These are phyloP conservation scores for Brassica nigra DNA, from an alignment of 345 rosid species.

Conservation along the genomic window DNA sequence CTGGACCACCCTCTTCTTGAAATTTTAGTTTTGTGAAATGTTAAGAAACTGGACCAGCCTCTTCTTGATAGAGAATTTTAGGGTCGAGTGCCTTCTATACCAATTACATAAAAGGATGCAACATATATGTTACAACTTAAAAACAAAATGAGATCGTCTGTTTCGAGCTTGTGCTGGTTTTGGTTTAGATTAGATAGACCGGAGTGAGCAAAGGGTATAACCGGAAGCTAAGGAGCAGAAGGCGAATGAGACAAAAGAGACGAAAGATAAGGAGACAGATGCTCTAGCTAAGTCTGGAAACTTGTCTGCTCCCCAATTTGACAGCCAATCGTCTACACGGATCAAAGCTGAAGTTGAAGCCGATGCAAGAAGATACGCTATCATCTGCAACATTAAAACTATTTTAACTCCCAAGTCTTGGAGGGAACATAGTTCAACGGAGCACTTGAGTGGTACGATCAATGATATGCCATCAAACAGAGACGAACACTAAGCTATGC, in stretches of 20 bases:
- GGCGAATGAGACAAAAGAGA: slow-evolving; percentile 71
- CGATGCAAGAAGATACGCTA: slow-evolving; percentile 82
- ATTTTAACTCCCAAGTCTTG: not conserved
- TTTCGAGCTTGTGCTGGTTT: slow-evolving; percentile 17
- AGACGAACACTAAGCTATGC: not conserved
- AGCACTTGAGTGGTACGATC: not conserved
- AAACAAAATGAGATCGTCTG: not conserved
- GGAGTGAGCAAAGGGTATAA: slow-evolving; percentile 57
- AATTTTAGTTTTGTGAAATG: not conserved
- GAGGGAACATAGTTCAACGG: not conserved
- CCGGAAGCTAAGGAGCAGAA: slow-evolving; percentile 72
- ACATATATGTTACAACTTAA: not conserved
- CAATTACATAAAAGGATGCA: not conserved
- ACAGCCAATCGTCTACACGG: slow-evolving; percentile 81
- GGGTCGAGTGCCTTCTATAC: not conserved
- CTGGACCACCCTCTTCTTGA: not conserved
- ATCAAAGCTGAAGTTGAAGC: slow-evolving; percentile 84
- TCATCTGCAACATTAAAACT: slow-evolving; percentile 46
- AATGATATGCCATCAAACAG: not conserved
- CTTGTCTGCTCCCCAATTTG: slow-evolving; percentile 79
- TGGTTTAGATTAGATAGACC: slow-evolving; percentile 35
- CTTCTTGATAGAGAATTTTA: not conserved
- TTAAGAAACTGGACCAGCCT: not conserved
- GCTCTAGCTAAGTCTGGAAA: slow-evolving; percentile 83
- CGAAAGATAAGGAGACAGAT: slow-evolving; percentile 62